phyloP scores from a whole-genome alignment of 352 stramenopile species.

The Phytophthora vignae region DNA sequence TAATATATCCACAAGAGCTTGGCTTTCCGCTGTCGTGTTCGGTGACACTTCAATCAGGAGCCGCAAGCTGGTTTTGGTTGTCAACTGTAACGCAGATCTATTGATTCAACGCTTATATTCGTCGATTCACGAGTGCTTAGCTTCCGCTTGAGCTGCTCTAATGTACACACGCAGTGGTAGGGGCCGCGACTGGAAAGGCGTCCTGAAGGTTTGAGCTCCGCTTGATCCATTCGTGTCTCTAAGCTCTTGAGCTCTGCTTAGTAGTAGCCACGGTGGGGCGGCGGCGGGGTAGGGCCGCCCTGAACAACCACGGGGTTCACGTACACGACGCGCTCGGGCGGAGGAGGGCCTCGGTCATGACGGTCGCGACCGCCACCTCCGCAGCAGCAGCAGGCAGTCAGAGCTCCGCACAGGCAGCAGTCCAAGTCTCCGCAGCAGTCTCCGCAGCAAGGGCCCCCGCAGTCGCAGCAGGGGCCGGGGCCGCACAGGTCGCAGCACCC shows the following conservation, averaged over 20 bases:
- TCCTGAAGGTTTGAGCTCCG: neutral
- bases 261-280: conserved; percentile 28
- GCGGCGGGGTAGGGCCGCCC: conserved; percentile 11
- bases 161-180: conserved; percentile 6
- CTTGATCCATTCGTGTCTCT: neutral
- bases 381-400: conserved; percentile 35
- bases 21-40: no score
- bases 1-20: no score
- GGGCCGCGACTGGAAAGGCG: neutral
- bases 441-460: conserved; percentile 16
- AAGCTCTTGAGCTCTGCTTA: conserved; percentile 12
- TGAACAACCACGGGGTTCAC: conserved; percentile 37
- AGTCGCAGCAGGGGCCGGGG: conserved; percentile 17
- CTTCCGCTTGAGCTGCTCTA: conserved; percentile 9
- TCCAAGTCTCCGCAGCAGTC: conserved; percentile 34
- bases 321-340: conserved; percentile 33
- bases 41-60: no score
- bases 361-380: conserved; percentile 12
- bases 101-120: conserved; percentile 16
- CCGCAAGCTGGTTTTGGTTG: no score
- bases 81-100: neutral
- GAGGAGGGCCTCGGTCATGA: conserved; percentile 22
- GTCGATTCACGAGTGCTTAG: neutral
- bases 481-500: conserved; percentile 24
- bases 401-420: conserved; percentile 37